Percentiles rank a stretch among this genome's conserved stretches.
phyloP scores from a whole-genome alignment of 306 rosid species.

The Rosa lucieae region DNA sequence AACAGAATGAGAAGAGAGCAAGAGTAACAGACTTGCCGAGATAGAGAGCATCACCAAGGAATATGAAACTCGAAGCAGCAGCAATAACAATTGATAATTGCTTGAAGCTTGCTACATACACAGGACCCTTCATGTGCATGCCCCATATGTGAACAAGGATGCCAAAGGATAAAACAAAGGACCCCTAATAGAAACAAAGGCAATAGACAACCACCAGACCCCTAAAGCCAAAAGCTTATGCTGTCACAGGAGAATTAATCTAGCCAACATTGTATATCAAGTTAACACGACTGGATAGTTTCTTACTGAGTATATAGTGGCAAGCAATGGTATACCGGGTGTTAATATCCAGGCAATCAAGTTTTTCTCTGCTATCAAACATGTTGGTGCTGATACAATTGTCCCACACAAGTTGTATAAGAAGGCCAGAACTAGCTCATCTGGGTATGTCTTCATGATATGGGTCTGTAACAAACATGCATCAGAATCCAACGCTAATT shows the following conservation, averaged over 20 bases:
- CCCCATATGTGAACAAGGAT: constrained; percentile 53
- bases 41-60: constrained; percentile 52
- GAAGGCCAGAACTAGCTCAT: constrained; percentile 46
- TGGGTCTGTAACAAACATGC: constrained; percentile 27
- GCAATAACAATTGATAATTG: constrained; percentile 61
- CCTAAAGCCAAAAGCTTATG: too few relatives aligned
- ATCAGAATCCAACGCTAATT: too few relatives aligned
- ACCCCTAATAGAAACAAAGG: constrained; percentile 22
- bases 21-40: constrained; percentile 40
- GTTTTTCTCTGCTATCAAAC: constrained; percentile 45
- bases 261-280: too few relatives aligned
- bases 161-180: constrained; percentile 26
- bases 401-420: constrained; percentile 44
- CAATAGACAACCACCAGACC: too few relatives aligned
- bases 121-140: constrained; percentile 55
- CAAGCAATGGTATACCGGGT: constrained; percentile 39
- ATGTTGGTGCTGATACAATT: constrained; percentile 43
- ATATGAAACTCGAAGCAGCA: constrained; percentile 37
- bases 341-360: constrained; percentile 45
- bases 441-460: constrained; percentile 37
- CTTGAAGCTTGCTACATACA: constrained; percentile 47
- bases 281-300: neutral
- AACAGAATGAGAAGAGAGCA: too few relatives aligned
- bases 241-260: too few relatives aligned
- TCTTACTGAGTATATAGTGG: constrained; percentile 50